These are phyloP conservation scores for Buxus sempervirens DNA, from an alignment of 164 flowering plant species.

Conservation along the genomic window DNA sequence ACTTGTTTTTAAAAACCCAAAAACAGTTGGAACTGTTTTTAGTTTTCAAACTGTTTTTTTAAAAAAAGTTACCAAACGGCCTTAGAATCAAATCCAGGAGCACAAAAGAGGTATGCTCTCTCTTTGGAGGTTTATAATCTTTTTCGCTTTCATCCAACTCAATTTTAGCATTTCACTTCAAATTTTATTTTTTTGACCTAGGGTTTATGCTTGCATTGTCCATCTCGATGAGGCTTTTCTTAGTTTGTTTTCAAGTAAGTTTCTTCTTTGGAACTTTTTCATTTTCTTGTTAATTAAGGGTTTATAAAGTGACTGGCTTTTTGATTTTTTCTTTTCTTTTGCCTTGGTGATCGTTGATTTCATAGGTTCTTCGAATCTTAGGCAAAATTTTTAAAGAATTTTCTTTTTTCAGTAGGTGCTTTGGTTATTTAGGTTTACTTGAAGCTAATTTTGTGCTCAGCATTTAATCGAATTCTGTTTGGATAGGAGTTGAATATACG, in stretches of 20 bases:
- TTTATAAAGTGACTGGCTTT: neutral
- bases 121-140: too few relatives aligned
- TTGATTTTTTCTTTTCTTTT: neutral
- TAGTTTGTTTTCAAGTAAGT: neutral
- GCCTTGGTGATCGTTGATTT: neutral
- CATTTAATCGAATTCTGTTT: neutral
- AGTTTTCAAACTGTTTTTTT: too few relatives aligned
- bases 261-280: slow-evolving; percentile 1
- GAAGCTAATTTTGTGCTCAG: neutral
- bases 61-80: too few relatives aligned
- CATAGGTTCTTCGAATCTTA: neutral
- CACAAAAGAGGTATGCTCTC: too few relatives aligned
- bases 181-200: too few relatives aligned
- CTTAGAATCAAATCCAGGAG: too few relatives aligned
- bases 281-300: slow-evolving; percentile 1
- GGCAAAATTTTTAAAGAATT: neutral
- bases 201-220: neutral
- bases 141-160: neutral
- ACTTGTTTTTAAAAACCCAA: too few relatives aligned
- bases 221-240: neutral
- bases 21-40: too few relatives aligned
- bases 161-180: neutral
- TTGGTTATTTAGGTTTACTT: neutral
- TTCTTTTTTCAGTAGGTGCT: neutral
- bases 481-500: neutral